Base-by-base conservation (phyloP, 352 stramenopile genomes). In the Porosira glacialis region DNA sequence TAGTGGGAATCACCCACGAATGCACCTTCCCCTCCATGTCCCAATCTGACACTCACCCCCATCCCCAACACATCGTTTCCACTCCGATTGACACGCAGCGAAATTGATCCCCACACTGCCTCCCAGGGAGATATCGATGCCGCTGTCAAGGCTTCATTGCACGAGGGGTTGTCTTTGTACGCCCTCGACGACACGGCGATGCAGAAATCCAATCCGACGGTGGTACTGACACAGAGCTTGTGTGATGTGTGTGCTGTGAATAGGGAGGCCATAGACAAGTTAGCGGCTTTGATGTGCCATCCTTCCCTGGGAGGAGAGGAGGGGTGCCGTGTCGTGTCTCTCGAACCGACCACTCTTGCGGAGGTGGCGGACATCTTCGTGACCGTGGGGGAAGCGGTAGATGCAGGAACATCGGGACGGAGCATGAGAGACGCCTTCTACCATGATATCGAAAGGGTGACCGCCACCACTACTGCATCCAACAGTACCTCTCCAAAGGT, bases 1-100 rank as follows among this genome's bases (percentile, higher is more conserved):
- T 92, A 17, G 82, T 89, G 0, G 85, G 80, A n/a, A 73, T 92
- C 36, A 90, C 85, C 31, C 85, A 92, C 58, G 82, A 90, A 74
- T 92, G 85, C 51, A 53, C 87, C 51, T 78, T 68, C 33, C 49
- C 51, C 2, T n/a, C n/a, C n/a, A n/a, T n/a, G n/a, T n/a, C n/a
- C n/a, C n/a, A n/a, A n/a, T n/a, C n/a, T n/a, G n/a, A n/a, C n/a
- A n/a, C n/a, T n/a, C n/a, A n/a, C n/a, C n/a, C n/a, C n/a, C n/a
- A n/a, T n/a, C n/a, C n/a, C n/a, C n/a, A n/a, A n/a, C n/a, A n/a
- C n/a, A n/a, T n/a, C n/a, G n/a, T n/a, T n/a, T n/a, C n/a, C n/a
- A n/a, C 8, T 53, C 27, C 48, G 38, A 11, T 53, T 79, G 7
- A 82, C 73, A 1, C 45, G 70, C 13, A 77, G 60, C 53, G 35